These are phyloP conservation scores for Hordeum marinum DNA, from an alignment of 176 grass and related monocot species.

Conservation along the genomic window DNA sequence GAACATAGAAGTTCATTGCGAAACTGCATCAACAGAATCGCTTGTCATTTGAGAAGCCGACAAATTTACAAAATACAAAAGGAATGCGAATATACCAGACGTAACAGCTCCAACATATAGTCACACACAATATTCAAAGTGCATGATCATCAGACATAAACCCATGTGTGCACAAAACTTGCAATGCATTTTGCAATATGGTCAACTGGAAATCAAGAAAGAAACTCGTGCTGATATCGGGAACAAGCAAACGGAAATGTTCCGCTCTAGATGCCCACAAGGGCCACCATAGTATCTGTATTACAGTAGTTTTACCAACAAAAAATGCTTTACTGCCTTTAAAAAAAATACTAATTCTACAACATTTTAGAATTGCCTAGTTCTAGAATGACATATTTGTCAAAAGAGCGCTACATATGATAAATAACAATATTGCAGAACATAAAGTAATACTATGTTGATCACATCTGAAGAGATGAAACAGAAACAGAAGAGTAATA, in stretches of 20 bases:
- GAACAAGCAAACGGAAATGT: background rate
- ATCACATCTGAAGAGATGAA: background rate
- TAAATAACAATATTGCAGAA: background rate
- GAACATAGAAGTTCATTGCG: slow-evolving; percentile 70
- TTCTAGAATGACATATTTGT: background rate
- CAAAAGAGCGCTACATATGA: background rate
- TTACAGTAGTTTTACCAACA: background rate
- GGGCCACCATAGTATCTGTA: background rate
- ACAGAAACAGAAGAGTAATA: slow-evolving; percentile 2
- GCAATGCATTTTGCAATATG: background rate
- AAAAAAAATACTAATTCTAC: background rate
- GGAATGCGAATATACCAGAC: background rate
- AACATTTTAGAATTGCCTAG: slow-evolving; percentile 1
- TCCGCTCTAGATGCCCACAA: background rate
- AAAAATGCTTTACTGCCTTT: background rate
- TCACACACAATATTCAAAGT: background rate
- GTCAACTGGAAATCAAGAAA: background rate
- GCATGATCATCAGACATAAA: background rate
- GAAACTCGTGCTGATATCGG: background rate
- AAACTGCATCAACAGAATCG: slow-evolving; percentile 45
- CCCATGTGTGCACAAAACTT: background rate
- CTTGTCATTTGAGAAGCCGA: background rate
- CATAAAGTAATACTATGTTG: background rate
- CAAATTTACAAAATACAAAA: background rate
- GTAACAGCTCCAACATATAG: background rate